A percentile compares a stretch with the other conserved stretches of the same genome.
phyloP scores from a whole-genome alignment of 345 rosid genomes.

The Heritiera fomes region DNA sequence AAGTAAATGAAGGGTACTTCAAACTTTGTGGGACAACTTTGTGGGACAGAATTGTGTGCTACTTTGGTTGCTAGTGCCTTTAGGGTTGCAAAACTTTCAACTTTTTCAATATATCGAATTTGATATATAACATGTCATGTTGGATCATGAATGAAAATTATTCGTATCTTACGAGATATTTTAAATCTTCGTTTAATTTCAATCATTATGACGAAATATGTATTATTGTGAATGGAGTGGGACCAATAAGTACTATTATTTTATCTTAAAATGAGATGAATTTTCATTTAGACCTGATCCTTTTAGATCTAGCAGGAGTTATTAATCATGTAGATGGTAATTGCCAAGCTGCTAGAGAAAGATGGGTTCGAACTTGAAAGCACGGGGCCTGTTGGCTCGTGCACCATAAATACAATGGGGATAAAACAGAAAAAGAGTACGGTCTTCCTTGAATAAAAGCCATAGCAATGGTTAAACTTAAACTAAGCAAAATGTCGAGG shows the following conservation, averaged over 20 bases:
- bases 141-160: neutral
- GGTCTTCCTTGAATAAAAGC: too few species aligned
- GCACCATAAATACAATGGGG: too few species aligned
- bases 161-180: neutral
- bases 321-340: too few species aligned
- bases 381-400: too few species aligned
- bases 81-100: too few species aligned
- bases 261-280: too few species aligned
- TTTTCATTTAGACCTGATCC: too few species aligned
- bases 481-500: slow-evolving; percentile 14
- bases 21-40: neutral
- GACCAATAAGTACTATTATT: too few species aligned
- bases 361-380: too few species aligned
- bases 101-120: neutral
- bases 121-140: neutral
- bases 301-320: neutral
- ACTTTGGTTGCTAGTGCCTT: neutral
- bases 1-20: slow-evolving; percentile 4
- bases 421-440: too few species aligned
- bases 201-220: neutral
- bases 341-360: too few species aligned
- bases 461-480: neutral
- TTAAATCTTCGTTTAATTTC: neutral
- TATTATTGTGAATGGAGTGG: too few species aligned
- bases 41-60: neutral